Evolutionary conservation across 2,329 filamentous ascomycete species (phyloP), one percentile per base, ranked within the genome.

Genomic region (Trichoderma endophyticum): DNA sequence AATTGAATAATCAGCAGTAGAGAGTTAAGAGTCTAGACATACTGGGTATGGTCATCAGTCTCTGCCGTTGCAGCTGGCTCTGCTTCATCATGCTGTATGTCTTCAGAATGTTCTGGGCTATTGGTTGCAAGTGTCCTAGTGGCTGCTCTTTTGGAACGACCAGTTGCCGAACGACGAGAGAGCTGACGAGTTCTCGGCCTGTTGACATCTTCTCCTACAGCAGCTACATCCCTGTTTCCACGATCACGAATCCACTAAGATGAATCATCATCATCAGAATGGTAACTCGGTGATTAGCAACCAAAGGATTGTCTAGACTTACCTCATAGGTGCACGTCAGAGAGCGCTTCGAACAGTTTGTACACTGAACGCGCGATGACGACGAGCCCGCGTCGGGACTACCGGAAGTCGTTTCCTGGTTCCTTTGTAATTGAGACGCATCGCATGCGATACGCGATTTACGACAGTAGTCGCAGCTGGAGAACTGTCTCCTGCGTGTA

Each of bases 401-500:
- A 9, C 32, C 30, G 51, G 65, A 24, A 43, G 54, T n/a, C 14
- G 15, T n/a, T 7, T 59, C 24, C 7, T 32, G 65, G 24, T 21
- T 34, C 32, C 30, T 24, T 34, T 68, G 65, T 43, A 68, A 21
- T 21, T 59, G 32, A 21, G 65, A 57, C 0, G 65, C 65, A 39
- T 68, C 65, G 26, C 65, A 68, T 68, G 65, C 65, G 12, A 68
- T 68, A 18, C 65, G 65, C 32, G 54, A 43, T 43, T 39, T 43
- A 54, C 65, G 65, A 26, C 65, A 68, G 54, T 43, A 34, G 15
- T 68, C 65, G 18, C 65, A 68, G 24, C 65, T 68, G 24, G 65
- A 68, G 54, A 30, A 68, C 6, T 68, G 65, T 5, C 65, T 54
- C 18, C 65, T 59, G 8, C 54, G 54, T n/a, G 54, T 24, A 24